Conservation (phyloP, 306 rosid species). For the Cicer chorassanicum region DNA sequence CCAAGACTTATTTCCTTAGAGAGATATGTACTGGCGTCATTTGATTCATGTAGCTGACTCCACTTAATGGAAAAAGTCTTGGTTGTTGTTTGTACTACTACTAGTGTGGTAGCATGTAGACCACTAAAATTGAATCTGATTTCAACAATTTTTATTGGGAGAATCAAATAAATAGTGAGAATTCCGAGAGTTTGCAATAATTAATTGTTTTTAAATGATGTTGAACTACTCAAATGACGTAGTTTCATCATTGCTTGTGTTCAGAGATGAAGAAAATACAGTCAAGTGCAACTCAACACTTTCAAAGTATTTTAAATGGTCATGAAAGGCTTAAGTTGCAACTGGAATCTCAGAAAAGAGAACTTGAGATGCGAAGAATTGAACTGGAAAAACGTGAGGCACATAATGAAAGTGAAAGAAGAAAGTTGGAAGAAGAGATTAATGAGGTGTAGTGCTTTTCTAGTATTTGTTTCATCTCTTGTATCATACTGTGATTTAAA, state of each 20-base stretch:
- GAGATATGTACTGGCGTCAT: background rate
- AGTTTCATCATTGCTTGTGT: conserved; percentile 43
- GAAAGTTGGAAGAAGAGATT: conserved; percentile 78
- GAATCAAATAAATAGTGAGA: conserved; percentile 10
- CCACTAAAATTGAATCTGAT: conserved; percentile 15
- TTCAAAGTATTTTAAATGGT: conserved; percentile 77
- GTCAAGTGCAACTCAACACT: conserved; percentile 82
- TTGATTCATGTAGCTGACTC: background rate
- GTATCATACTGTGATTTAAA: conserved; percentile 37
- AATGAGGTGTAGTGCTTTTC: conserved; percentile 62
- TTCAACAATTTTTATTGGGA: conserved; percentile 24
- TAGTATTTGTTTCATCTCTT: conserved; percentile 46
- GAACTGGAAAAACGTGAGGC: conserved; percentile 93
- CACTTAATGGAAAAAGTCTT: background rate
- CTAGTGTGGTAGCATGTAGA: conserved; percentile 28
- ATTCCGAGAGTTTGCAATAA: background rate
- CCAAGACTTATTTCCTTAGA: no score
- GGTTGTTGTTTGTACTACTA: conserved; percentile 15
- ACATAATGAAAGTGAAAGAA: conserved; percentile 78
- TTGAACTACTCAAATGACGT: conserved; percentile 28
- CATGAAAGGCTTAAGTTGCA: conserved; percentile 80
- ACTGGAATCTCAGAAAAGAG: conserved; percentile 80
- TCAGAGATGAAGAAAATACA: conserved; percentile 83
- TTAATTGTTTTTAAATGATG: conserved; percentile 31
- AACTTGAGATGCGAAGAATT: conserved; percentile 68